Evolutionary conservation across 176 grass and related monocot species (phyloP).

Genomic region (Paspalum notatum): DNA sequence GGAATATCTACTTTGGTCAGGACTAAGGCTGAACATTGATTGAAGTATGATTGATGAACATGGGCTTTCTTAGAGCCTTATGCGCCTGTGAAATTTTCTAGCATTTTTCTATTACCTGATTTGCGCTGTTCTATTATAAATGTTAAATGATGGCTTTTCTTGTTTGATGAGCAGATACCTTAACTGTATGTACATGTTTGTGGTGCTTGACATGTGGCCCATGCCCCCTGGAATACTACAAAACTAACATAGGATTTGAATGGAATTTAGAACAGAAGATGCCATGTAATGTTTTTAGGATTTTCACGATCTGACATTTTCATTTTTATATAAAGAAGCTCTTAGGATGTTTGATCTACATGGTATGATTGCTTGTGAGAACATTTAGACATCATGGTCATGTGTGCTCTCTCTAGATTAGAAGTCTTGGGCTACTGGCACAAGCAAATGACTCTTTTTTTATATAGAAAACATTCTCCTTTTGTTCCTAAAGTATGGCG

Average conservation of each 20-base stretch:
- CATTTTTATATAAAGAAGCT: not conserved
- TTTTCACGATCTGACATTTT: slow-evolving; percentile 8
- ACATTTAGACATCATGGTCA: not conserved
- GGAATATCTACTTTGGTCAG: not conserved
- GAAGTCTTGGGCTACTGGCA: too few species aligned
- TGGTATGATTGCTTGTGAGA: not conserved
- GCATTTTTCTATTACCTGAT: slow-evolving; percentile 4
- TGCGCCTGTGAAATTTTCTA: not conserved
- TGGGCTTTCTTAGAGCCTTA: slow-evolving; percentile 17
- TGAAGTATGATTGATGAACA: not conserved
- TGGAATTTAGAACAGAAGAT: not conserved
- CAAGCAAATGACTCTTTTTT: too few species aligned
- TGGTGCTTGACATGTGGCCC: not conserved
- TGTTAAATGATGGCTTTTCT: slow-evolving; percentile 9
- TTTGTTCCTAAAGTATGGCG: too few species aligned
- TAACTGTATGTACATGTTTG: not conserved
- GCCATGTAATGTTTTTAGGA: not conserved
- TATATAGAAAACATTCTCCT: too few species aligned
- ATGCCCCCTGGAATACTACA: not conserved
- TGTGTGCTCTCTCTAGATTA: not conserved
- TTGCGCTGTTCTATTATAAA: slow-evolving; percentile 14
- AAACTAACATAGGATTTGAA: not conserved
- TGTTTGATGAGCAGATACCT: slow-evolving; percentile 21
- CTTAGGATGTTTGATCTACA: not conserved
- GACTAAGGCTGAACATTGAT: slow-evolving; percentile 4